Evolutionary conservation across 2,329 filamentous ascomycete genomes (phyloP), one percentile per base, ranked within the genome.

Genomic region (Reticulascus tulasneorum): DNA sequence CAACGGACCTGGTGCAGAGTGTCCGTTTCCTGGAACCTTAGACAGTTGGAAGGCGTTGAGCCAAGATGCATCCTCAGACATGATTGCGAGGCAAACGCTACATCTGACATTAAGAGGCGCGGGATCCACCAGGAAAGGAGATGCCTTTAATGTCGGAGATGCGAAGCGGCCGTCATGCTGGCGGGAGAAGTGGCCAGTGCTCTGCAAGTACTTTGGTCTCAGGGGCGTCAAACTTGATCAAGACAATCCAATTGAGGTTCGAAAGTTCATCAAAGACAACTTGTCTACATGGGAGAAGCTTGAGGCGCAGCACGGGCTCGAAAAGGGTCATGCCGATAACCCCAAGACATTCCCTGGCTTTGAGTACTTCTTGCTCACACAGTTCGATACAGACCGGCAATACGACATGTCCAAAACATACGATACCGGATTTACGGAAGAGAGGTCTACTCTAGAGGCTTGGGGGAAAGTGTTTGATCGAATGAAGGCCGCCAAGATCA

Each of bases 351-450:
- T 60, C 18, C 52, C 54, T 12, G 59, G 58, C 0, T 67, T 65
- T 29, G 63, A 67, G 45, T 57, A 64, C 39, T 63, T 64, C 30
- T 50, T 69, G 33, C 52, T 70, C 40, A 59, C 59, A 9, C 51
- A 57, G 34, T 66, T 68, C 40, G 62, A 68, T 42, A 66, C 64
- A 37, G 64, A 69, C 43, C 52, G 66, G 12, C 61, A 67, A 26
- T 63, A 62, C 42, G 63, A 69, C 44, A 64, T 69, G 60, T 58
- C 42, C 9, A 62, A 63, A 51, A 57, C 60, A 49, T 63, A 67
- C 47, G 58, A 54, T 7, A 42, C 45, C 6, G 60, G 64, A n/a
- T 63, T 68, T 45, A 46, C 33, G 3, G 64, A 69, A 47, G 63
- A 68, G 50, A 54, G 60, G 13, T 49, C 43, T n/a, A 59, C 61